These are phyloP conservation scores for Luffa acutangula DNA, from an alignment of 306 rosid species.

Conservation along the genomic window DNA sequence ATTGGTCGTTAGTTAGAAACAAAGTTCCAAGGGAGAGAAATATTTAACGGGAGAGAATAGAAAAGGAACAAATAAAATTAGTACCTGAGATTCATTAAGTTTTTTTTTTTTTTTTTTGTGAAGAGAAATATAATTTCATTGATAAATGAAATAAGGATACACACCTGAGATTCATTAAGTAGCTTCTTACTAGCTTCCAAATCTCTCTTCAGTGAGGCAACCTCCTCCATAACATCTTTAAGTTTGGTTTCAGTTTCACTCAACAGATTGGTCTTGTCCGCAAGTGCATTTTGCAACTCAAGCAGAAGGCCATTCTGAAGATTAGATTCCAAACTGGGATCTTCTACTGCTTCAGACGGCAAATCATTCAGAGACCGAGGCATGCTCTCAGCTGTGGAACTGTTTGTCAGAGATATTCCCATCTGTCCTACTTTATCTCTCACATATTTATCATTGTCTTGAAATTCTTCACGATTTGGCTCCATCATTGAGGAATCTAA, in stretches of 20 bases:
- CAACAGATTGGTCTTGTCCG: slow-evolving; percentile 56
- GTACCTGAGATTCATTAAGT: slow-evolving; percentile 97
- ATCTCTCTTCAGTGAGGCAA: slow-evolving; percentile 51
- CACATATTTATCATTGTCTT: slow-evolving; percentile 39
- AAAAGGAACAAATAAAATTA: background rate
- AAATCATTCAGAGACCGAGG: slow-evolving; percentile 45
- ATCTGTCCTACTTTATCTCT: slow-evolving; percentile 54
- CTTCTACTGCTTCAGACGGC: slow-evolving; percentile 40
- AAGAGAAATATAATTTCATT: too few species aligned
- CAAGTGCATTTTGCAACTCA: slow-evolving; percentile 59
- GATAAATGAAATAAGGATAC: too few species aligned
- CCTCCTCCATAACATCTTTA: slow-evolving; percentile 59
- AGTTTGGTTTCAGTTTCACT: slow-evolving; percentile 57
- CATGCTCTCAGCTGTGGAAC: slow-evolving; percentile 97
- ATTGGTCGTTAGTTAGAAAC: background rate
- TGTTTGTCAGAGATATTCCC: slow-evolving; percentile 77
- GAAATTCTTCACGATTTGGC: slow-evolving; percentile 60
- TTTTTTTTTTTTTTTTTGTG: too few species aligned
- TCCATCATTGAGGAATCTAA: slow-evolving; percentile 86
- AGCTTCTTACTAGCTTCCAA: slow-evolving; percentile 70
- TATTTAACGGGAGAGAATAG: background rate
- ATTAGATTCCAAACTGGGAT: slow-evolving; percentile 43
- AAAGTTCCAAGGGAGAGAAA: background rate
- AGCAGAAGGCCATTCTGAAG: slow-evolving; percentile 32
- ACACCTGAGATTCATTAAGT: slow-evolving; percentile 99